phyloP scores from a whole-genome alignment of 2,329 filamentous ascomycete species.

The Aureobasidium sp. region DNA sequence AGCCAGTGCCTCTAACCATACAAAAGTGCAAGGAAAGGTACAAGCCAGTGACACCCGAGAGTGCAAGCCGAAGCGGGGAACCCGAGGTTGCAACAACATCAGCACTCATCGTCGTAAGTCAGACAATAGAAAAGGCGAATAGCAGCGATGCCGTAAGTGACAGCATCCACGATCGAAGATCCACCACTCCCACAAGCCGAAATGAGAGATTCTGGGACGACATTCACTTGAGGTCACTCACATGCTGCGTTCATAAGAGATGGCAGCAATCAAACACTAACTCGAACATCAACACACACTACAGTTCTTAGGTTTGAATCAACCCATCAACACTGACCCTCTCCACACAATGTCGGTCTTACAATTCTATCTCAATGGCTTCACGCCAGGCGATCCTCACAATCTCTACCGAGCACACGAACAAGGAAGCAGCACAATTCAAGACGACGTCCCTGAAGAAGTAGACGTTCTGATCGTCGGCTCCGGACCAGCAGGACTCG shows the following conservation, averaged over 20 bases:
- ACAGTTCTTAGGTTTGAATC: neutral
- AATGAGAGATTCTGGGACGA: neutral
- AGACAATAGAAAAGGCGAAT: neutral
- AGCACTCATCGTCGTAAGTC: neutral
- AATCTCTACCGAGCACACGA: conserved; percentile 17
- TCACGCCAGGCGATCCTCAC: conserved; percentile 25
- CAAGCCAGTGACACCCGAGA: neutral
- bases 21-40: neutral
- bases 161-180: neutral
- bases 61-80: conserved; percentile 4
- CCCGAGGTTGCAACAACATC: neutral
- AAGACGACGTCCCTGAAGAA: conserved; percentile 21
- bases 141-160: neutral
- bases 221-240: neutral
- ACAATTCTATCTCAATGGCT: conserved; percentile 29
- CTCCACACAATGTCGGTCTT: conserved; percentile 13
- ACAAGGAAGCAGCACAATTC: conserved; percentile 17
- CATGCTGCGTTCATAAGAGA: neutral
- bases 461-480: conserved; percentile 43
- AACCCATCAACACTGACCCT: too few relatives aligned
- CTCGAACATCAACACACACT: neutral
- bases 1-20: neutral
- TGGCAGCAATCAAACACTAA: neutral
- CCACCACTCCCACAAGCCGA: neutral
- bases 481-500: conserved; percentile 40